Percentiles rank a stretch among this genome's conserved stretches.
These are phyloP conservation scores for Eucalyptus pauciflora DNA, from an alignment of 345 rosid species.

Conservation along the genomic window DNA sequence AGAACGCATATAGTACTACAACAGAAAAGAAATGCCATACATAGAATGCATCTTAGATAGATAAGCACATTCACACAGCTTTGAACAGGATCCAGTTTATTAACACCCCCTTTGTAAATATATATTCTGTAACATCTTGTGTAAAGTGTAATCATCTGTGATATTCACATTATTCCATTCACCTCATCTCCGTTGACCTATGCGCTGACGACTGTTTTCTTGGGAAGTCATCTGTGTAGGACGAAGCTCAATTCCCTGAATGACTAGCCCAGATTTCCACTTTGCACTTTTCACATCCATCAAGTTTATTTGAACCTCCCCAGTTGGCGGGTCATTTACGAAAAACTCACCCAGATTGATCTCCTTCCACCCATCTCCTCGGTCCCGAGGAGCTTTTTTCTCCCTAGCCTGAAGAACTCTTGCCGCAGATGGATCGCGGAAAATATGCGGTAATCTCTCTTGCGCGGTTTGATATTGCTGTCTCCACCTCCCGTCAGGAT, in stretches of 20 bases:
- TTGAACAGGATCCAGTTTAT: background rate
- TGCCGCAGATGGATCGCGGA: background rate
- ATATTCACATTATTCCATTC: background rate
- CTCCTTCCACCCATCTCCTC: conserved; percentile 65
- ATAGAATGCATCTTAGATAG: background rate
- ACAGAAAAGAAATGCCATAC: background rate
- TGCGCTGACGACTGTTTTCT: background rate
- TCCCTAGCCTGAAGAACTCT: background rate
- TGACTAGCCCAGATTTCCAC: conserved; percentile 39
- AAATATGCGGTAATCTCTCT: background rate
- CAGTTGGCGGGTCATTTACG: conserved; percentile 4
- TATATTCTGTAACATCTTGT: background rate
- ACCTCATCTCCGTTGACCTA: background rate
- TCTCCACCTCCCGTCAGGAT: background rate
- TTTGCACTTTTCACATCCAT: conserved; percentile 21
- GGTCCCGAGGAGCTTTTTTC: conserved; percentile 12
- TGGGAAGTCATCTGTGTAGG: conserved; percentile 9
- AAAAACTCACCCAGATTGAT: conserved; percentile 44
- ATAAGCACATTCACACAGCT: background rate
- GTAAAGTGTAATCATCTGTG: background rate
- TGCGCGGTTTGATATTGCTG: background rate
- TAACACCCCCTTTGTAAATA: background rate
- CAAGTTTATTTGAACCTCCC: conserved; percentile 32
- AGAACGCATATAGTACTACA: background rate
- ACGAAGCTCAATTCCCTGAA: conserved; percentile 31